Percentiles rank a stretch among this genome's conserved stretches.
phyloP scores from a whole-genome alignment of 768 basidiomycete species.

The Tricholoma bakamatsutake region DNA sequence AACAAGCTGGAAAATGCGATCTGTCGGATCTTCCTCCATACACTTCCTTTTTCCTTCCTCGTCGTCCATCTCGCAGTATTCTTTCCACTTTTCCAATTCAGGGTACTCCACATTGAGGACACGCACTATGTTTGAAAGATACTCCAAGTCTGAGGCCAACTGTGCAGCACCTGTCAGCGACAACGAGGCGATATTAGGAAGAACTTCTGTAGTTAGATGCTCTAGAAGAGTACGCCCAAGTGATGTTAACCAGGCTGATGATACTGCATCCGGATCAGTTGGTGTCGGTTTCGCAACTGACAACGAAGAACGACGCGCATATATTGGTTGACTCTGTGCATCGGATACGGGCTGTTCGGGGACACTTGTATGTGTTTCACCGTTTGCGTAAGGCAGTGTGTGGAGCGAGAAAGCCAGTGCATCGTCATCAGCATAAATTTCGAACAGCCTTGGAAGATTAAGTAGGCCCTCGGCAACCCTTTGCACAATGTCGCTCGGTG shows the following conservation, averaged over 20 bases:
- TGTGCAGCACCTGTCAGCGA: conserved; percentile 71
- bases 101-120: conserved; percentile 87
- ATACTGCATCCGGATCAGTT: conserved; percentile 72
- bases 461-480: conserved; percentile 90
- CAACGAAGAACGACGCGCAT: conserved; percentile 38
- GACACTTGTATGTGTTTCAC: conserved; percentile 43
- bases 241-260: conserved; percentile 88
- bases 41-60: conserved; percentile 33
- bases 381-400: conserved; percentile 68
- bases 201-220: conserved; percentile 60
- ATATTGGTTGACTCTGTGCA: conserved; percentile 22
- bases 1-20: conserved; percentile 30
- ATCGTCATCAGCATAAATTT: conserved; percentile 91
- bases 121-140: conserved; percentile 84
- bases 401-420: conserved; percentile 84
- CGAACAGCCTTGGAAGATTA: conserved; percentile 89
- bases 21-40: conserved; percentile 20
- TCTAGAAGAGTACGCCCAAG: conserved; percentile 77
- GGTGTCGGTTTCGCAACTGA: conserved; percentile 27
- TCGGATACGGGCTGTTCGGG: conserved; percentile 34
- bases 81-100: conserved; percentile 77
- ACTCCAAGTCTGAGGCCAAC: conserved; percentile 80
- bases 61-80: conserved; percentile 58
- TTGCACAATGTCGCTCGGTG: conserved; percentile 84
- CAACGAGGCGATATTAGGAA: conserved; percentile 67